Base-by-base conservation (phyloP, 768 basidiomycete genomes). In the Tricholoma hemisulphureum region DNA sequence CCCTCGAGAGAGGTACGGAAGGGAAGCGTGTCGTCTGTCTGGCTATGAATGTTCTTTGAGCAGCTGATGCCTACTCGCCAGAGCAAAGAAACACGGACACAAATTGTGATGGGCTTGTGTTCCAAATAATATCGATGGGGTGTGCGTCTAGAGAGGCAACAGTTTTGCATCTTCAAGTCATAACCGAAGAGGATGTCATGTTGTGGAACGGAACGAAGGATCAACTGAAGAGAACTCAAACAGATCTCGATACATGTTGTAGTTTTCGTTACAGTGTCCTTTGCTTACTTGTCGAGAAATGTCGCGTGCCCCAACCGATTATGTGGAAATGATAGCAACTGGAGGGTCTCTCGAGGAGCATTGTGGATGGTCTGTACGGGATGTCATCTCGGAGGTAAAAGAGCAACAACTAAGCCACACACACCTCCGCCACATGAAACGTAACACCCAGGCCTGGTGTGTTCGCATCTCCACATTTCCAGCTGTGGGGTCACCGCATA, bases 11-110 rank as follows among this genome's bases (percentile, higher is more conserved):
- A 85, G 8, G 85, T 93, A 23, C 83, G 82, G 72, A 93, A 93
- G 0, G 86, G 85, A 16, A 94, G 83, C 4, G 79, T 84, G 67
- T 94, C 92, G 66, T 93, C 92, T 29, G 91, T 93, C 91, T 93
- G 61, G 55, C 51, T 35, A 60, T 24, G 26, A 37, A 28, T 61
- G 0, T 34, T n/a, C n/a, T n/a, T 28, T 53, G 23, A 52, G 35
- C 3, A 57, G 37, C 18, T 9, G 18, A 21, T n/a, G 9, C 43
- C 4, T 16, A 28, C 2, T 20, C 55, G 43, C 16, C 29, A 6
- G 6, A 28, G 13, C 53, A n/a, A 37, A 48, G 2, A 29, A 13
- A 23, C 5, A 76, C 86, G 60, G 71, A 93, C 92, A 66, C 89
- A 93, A 57, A 94, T 88, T 8, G 82, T 80, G 35, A 93, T 76